Evolutionary conservation across 768 basidiomycete species (phyloP).

Genomic region (Pilatotrama ljubarskyi): DNA sequence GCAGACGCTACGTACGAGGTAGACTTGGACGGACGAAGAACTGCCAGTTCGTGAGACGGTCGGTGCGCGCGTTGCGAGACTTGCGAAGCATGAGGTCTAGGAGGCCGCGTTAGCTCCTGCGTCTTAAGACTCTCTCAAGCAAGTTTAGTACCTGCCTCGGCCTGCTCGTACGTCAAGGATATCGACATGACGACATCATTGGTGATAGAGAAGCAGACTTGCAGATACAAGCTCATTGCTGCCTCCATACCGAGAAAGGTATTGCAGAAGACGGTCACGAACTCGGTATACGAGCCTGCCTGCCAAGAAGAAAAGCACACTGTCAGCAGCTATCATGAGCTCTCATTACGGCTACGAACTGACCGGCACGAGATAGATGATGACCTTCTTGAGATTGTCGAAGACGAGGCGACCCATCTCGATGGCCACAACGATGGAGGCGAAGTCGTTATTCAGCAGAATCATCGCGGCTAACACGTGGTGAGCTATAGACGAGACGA

Average conservation of each 20-base stretch:
- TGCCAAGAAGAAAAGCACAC: conserved; percentile 9
- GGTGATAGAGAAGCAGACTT: conserved; percentile 55
- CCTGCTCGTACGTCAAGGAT: conserved; percentile 56
- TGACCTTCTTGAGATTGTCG: conserved; percentile 62
- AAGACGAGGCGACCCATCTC: conserved; percentile 66
- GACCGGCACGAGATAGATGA: conserved; percentile 58
- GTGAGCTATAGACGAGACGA: not conserved
- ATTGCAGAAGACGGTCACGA: conserved; percentile 55
- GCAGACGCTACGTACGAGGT: conserved; percentile 47
- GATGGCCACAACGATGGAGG: conserved; percentile 62
- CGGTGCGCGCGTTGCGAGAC: conserved; percentile 56
- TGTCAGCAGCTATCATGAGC: not conserved
- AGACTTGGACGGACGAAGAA: conserved; percentile 58
- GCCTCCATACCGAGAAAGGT: conserved; percentile 62
- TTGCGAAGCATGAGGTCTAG: conserved; percentile 46
- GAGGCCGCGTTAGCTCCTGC: too few relatives aligned
- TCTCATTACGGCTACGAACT: conserved; percentile 44
- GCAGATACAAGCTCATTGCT: conserved; percentile 53
- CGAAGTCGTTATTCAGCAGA: conserved; percentile 65
- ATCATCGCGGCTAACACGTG: conserved; percentile 54
- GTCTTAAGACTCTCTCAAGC: too few relatives aligned
- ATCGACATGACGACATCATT: conserved; percentile 60
- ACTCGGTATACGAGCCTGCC: conserved; percentile 61
- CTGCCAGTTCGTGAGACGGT: conserved; percentile 53
- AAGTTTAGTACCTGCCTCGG: conserved; percentile 52